Conservation (phyloP, 805 yeast species). For the Dipodascus geniculatus region DNA sequence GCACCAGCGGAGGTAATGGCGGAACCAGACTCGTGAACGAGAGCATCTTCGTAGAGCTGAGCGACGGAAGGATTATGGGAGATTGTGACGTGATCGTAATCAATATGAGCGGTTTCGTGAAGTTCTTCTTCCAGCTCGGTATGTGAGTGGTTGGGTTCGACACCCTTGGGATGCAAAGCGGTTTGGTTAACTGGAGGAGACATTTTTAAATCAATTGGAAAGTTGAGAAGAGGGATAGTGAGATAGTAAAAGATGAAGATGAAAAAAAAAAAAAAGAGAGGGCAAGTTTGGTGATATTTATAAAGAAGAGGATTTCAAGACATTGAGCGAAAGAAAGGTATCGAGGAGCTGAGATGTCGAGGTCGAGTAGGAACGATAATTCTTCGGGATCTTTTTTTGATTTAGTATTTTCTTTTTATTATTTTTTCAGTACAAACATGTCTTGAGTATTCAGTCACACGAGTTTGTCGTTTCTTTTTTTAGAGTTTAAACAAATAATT, state of each 20-base stretch:
- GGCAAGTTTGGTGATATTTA: background rate
- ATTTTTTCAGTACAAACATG: no score
- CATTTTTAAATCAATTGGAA: slow-evolving; percentile 14
- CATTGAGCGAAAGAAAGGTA: background rate
- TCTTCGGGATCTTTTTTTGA: no score
- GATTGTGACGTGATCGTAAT: slow-evolving; percentile 30
- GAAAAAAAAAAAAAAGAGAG: background rate
- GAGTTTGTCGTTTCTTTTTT: background rate
- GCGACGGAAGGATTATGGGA: slow-evolving; percentile 88
- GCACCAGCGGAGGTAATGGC: slow-evolving; percentile 91
- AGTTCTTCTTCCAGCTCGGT: slow-evolving; percentile 31
- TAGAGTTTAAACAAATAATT: background rate
- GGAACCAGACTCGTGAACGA: slow-evolving; percentile 72
- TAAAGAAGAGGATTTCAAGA: background rate
- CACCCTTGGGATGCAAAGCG: slow-evolving; percentile 32
- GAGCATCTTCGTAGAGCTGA: slow-evolving; percentile 86
- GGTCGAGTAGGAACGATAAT: background rate
- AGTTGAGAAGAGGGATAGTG: background rate
- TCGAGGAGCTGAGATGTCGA: background rate
- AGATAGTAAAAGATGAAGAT: background rate
- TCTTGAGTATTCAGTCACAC: background rate
- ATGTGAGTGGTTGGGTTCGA: slow-evolving; percentile 28
- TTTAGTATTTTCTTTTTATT: no score
- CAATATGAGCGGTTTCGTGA: slow-evolving; percentile 30
- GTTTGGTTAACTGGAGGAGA: slow-evolving; percentile 30